These are phyloP conservation scores for Mycocentrospora acerina DNA, from an alignment of 2,329 filamentous ascomycete species.

Conservation along the genomic window DNA sequence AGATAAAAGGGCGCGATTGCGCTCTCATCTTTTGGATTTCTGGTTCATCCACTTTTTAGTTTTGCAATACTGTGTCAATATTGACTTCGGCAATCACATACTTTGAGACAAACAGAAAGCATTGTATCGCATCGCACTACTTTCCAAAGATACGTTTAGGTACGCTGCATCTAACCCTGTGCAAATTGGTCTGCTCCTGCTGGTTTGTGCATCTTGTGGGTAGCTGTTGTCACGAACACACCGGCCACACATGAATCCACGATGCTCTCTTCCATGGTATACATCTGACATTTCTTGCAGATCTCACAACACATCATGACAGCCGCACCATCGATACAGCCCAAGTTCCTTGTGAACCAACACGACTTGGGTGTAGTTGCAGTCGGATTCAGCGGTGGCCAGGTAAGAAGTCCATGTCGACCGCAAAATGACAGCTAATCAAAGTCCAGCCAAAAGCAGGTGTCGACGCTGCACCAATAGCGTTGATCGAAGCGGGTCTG, in stretches of 20 bases:
- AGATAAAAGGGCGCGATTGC: constrained; percentile 30
- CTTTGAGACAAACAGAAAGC: too few relatives aligned
- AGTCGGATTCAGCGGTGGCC: constrained; percentile 94
- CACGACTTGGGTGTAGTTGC: constrained; percentile 88
- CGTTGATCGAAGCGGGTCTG: constrained; percentile 84
- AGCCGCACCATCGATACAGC: constrained; percentile 58
- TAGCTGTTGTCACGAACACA: too few relatives aligned
- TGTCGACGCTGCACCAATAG: constrained; percentile 86
- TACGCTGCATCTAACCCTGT: too few relatives aligned
- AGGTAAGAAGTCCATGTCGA: constrained; percentile 60
- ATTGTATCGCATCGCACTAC: too few relatives aligned
- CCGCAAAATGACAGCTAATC: constrained; percentile 7
- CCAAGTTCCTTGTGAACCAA: constrained; percentile 77
- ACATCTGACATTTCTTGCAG: constrained; percentile 1
- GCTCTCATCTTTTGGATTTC: constrained; percentile 7
- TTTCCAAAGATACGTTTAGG: too few relatives aligned
- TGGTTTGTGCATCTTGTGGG: too few relatives aligned
- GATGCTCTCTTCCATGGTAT: not conserved
- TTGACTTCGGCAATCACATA: too few relatives aligned
- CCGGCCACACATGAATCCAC: constrained; percentile 4
- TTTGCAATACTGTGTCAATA: too few relatives aligned
- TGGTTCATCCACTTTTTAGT: not conserved
- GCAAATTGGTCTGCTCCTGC: too few relatives aligned
- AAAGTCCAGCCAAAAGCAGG: constrained; percentile 76
- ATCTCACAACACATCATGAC: constrained; percentile 46